Base-by-base conservation (phyloP, 352 stramenopile species). In the Phytophthora melonis region DNA sequence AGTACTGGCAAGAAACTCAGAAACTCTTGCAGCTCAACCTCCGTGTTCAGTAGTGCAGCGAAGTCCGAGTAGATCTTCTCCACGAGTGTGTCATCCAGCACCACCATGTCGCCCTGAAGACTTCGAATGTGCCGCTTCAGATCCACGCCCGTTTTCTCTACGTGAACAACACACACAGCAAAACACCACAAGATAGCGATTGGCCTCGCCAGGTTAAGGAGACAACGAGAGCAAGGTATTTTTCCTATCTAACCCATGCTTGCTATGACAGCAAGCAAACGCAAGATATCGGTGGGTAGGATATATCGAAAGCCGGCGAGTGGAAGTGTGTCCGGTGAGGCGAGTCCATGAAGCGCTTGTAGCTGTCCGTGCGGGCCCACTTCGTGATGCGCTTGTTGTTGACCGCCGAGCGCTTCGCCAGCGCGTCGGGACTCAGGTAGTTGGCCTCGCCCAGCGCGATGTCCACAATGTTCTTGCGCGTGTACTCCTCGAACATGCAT, bases 321-420 rank as follows among this genome's bases (percentile, higher is more conserved):
- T 83, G 66, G 32, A 86, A 83, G 63, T 80, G 75, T 41, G 70
- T 61, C 1, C 79, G 75, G 34, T 88, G 75, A 32, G 77, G 82
- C 25, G 80, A 79, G 54, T 94, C 86, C 63, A 82, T 88, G 60
- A 94, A 93, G 13, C 74, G 57, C 67, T 94, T 93, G 88, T 96
- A 97, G 80, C 87, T 96, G 62, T 96, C 89, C 5, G 90, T 96
- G 23, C 88, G 85, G 7, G 90, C 84, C 90, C 90, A 97, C 59
- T 91, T 90, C 39, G 90, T 96, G 63, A 97, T 97, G 6, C 90
- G 89, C 59, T 92, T 93, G 82, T 94, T 97, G 76, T 97, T 97
- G 54, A 91, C 66, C 16, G 90, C 90, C 9, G 84, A 94, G 49
- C 87, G 87, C 55, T 88, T 89, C 21, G 84, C 86, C 32, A 93